phyloP scores from a whole-genome alignment of 345 rosid genomes.

The Euphorbia tirucalli region DNA sequence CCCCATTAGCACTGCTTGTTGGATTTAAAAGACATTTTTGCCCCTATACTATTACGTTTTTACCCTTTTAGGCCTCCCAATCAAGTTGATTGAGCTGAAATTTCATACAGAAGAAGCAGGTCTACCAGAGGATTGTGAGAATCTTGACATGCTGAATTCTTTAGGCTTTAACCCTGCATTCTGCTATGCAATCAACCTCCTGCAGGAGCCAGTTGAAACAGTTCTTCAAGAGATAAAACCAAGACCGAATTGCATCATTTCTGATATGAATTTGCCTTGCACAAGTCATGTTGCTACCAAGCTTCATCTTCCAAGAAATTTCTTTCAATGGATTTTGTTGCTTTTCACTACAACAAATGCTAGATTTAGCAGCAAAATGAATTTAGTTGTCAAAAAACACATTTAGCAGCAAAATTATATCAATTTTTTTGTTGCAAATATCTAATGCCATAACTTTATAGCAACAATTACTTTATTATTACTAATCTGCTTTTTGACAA shows the following conservation, averaged over 20 bases:
- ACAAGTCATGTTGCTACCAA: conserved; percentile 20
- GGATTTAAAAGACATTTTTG: too few relatives aligned
- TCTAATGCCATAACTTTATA: too few relatives aligned
- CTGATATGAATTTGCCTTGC: conserved; percentile 29
- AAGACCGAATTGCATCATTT: conserved; percentile 35
- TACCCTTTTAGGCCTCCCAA: conserved; percentile 29
- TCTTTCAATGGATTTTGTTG: conserved; percentile 25
- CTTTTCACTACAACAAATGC: too few relatives aligned
- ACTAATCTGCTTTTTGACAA: too few relatives aligned
- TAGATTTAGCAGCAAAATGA: too few relatives aligned
- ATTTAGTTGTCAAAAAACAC: too few relatives aligned
- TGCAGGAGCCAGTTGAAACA: conserved; percentile 18
- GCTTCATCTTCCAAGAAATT: conserved; percentile 27
- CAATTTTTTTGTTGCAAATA: too few relatives aligned
- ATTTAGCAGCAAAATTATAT: too few relatives aligned
- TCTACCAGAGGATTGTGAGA: conserved; percentile 23
- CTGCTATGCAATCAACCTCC: conserved; percentile 3
- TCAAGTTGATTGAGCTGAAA: conserved; percentile 7
- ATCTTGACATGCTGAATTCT: conserved; percentile 16
- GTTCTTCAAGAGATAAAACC: conserved; percentile 19
- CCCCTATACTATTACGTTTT: too few relatives aligned
- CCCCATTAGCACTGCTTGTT: too few relatives aligned
- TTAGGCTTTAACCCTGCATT: conserved; percentile 15
- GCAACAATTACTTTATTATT: too few relatives aligned
- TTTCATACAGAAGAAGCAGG: conserved; percentile 18